Evolutionary conservation across 2,329 filamentous ascomycete species (phyloP).

Genomic region (Colletotrichum zoysiae): DNA sequence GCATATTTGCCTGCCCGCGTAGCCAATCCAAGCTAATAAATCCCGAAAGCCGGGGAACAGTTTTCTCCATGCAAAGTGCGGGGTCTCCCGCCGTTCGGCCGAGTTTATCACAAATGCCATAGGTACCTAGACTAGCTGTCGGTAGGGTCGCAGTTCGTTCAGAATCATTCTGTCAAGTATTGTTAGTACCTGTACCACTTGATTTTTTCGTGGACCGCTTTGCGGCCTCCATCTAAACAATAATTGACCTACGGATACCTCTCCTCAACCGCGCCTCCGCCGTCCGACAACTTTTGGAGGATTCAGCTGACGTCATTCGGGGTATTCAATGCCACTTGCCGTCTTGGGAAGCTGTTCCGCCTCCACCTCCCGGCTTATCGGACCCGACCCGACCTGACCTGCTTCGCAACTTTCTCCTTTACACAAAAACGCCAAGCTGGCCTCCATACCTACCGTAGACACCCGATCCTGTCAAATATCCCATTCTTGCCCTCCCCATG

Average conservation of each 20-base stretch:
- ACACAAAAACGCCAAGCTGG: neutral
- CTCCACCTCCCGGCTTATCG: neutral
- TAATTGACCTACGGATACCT: no score
- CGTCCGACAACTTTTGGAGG: neutral
- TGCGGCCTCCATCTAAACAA: neutral
- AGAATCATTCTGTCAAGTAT: neutral
- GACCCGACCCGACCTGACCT: neutral
- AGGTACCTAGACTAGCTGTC: neutral
- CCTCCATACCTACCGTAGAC: neutral
- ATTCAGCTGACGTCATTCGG: conserved; percentile 30
- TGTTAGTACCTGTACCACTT: neutral
- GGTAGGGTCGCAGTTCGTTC: neutral
- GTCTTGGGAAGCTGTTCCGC: conserved; percentile 22
- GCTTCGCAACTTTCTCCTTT: neutral
- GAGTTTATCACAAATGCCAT: neutral
- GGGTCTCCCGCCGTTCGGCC: conserved; percentile 17
- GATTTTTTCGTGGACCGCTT: neutral
- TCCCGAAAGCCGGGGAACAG: neutral
- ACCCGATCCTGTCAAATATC: neutral
- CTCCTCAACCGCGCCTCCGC: neutral
- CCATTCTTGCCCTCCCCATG: conserved; percentile 8
- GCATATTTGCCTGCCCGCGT: neutral
- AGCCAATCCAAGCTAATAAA: neutral
- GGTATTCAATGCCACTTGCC: conserved; percentile 17
- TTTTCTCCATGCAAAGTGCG: conserved; percentile 27